Percentiles rank a stretch among this genome's conserved stretches.
phyloP scores from a whole-genome alignment of 1,139 yeast species.

The Yamadazyma aaseri region DNA sequence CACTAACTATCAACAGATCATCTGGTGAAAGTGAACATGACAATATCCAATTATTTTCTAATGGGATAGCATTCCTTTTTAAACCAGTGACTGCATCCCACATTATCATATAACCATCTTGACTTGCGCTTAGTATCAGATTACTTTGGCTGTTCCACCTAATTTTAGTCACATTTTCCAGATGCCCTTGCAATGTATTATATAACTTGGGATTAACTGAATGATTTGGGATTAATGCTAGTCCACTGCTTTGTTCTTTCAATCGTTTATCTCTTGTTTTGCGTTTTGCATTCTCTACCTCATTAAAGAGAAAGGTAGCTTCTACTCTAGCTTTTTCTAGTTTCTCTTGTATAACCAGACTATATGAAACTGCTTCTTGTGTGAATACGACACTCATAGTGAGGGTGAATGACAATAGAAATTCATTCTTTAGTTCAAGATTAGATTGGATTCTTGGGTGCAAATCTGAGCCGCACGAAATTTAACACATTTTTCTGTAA shows the following conservation, averaged over 20 bases:
- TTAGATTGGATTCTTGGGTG: too few relatives aligned
- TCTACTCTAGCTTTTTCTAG: constrained; percentile 44
- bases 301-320: constrained; percentile 46
- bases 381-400: neutral
- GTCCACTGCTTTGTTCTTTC: constrained; percentile 32
- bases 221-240: constrained; percentile 30
- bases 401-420: too few relatives aligned
- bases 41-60: constrained; percentile 77
- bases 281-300: constrained; percentile 44
- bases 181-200: constrained; percentile 65
- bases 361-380: neutral
- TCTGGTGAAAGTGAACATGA: constrained; percentile 73
- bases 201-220: constrained; percentile 34
- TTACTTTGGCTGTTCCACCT: constrained; percentile 67
- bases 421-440: too few relatives aligned
- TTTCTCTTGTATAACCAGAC: constrained; percentile 12
- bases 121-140: constrained; percentile 69
- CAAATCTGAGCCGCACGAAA: constrained; percentile 8
- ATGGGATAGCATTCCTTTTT: constrained; percentile 66
- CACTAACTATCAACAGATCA: constrained; percentile 68
- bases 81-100: constrained; percentile 82
- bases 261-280: constrained; percentile 49
- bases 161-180: constrained; percentile 66
- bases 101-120: constrained; percentile 80
- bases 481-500: constrained; percentile 4